These are phyloP conservation scores for Vitis rupestris DNA, from an alignment of 164 flowering plant species.

Conservation along the genomic window DNA sequence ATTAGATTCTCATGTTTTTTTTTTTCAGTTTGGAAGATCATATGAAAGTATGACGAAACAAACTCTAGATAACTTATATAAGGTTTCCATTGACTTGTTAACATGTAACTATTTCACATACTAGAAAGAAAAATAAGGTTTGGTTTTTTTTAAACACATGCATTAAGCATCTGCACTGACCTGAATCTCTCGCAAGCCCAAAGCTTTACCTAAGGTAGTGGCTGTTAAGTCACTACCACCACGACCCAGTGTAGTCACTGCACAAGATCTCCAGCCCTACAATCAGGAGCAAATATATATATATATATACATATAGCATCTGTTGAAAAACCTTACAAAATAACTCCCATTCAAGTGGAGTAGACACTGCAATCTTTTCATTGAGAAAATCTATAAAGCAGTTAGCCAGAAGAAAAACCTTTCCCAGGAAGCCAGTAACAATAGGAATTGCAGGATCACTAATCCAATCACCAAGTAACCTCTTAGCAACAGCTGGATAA, in stretches of 20 bases:
- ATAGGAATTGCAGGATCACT: constrained; percentile 87
- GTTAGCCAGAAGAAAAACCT: constrained; percentile 39
- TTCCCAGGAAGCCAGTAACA: constrained; percentile 97
- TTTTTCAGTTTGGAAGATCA: too few relatives aligned
- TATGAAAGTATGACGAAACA: too few relatives aligned
- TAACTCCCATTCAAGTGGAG: not conserved
- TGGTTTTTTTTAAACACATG: too few relatives aligned
- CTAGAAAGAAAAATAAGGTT: too few relatives aligned
- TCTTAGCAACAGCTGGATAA: constrained; percentile 93
- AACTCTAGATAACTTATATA: too few relatives aligned
- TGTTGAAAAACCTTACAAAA: not conserved
- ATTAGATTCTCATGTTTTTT: too few relatives aligned
- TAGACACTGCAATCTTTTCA: not conserved
- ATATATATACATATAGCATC: not conserved
- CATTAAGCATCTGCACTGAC: constrained; percentile 24
- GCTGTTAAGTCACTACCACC: constrained; percentile 99
- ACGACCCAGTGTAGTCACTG: constrained; percentile 87
- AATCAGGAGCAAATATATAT: constrained; percentile 7
- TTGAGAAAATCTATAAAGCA: not conserved
- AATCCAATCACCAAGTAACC: constrained; percentile 76
- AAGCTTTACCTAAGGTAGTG: constrained; percentile 90
- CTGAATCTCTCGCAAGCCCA: constrained; percentile 87
- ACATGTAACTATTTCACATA: too few relatives aligned
- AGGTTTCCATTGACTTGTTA: too few relatives aligned
- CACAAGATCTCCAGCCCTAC: constrained; percentile 84